Percentiles rank a stretch among this genome's conserved stretches.
Conservation (phyloP, 2,329 filamentous ascomycete genomes). For the Xylariaceae sp. region DNA sequence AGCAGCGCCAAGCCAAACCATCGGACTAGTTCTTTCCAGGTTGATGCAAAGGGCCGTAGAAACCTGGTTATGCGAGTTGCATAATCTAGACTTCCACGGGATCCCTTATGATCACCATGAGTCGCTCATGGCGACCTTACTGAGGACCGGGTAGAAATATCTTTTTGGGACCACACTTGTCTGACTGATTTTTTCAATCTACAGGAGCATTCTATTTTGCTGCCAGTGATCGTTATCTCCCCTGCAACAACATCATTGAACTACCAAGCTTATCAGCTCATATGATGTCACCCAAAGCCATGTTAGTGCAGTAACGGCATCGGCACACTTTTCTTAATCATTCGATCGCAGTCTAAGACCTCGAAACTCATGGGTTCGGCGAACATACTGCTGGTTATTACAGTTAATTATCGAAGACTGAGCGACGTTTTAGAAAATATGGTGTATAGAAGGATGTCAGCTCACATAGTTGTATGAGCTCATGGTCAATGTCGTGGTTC, state of each 20-base stretch:
- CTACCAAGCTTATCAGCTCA: constrained; percentile 6
- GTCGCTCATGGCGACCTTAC: background rate
- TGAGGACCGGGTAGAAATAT: constrained; percentile 8
- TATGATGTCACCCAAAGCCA: constrained; percentile 6
- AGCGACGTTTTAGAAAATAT: background rate
- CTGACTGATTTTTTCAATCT: constrained; percentile 15
- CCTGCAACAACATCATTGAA: constrained; percentile 23
- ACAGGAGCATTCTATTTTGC: constrained; percentile 25
- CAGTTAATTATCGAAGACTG: background rate
- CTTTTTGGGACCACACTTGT: background rate
- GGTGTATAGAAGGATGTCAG: background rate
- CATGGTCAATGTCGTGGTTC: background rate
- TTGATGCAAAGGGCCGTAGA: constrained; percentile 14
- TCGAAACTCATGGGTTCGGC: background rate
- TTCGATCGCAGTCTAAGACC: background rate
- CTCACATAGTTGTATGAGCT: background rate
- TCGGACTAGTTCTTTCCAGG: constrained; percentile 6
- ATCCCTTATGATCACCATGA: constrained; percentile 10
- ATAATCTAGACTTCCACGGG: constrained; percentile 18
- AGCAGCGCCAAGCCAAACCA: constrained; percentile 16
- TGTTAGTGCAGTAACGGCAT: constrained; percentile 17
- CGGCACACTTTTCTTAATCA: background rate
- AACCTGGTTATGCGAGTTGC: constrained; percentile 23
- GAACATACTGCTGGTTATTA: background rate
- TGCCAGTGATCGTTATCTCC: constrained; percentile 21